Evolutionary conservation across 306 rosid genomes (phyloP).

Genomic region (Castanea crenata): DNA sequence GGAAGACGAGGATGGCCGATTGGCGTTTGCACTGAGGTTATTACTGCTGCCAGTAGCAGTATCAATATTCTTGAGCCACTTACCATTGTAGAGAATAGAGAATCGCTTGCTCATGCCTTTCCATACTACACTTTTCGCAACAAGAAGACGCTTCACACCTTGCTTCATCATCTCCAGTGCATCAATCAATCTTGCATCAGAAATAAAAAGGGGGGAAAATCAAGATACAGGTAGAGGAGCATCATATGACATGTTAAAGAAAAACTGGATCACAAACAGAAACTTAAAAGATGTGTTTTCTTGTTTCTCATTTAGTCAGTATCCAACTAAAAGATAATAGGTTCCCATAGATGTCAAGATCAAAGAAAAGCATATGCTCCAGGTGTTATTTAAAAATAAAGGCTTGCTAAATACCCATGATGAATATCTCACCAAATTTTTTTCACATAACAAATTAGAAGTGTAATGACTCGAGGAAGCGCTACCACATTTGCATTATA

Average conservation of each 20-base stretch:
- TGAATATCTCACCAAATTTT: background rate
- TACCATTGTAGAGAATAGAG: constrained; percentile 82
- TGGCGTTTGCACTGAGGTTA: constrained; percentile 46
- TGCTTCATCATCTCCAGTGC: constrained; percentile 99
- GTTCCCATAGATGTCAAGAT: background rate
- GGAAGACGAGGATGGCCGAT: constrained; percentile 48
- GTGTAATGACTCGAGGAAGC: background rate
- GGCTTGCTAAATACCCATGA: background rate
- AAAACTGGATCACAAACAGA: background rate
- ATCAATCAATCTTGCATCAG: constrained; percentile 72
- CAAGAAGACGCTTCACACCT: constrained; percentile 89
- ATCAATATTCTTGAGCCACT: constrained; percentile 83
- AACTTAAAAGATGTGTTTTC: background rate
- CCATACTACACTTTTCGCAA: constrained; percentile 81
- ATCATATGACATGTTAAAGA: background rate
- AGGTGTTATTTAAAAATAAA: background rate
- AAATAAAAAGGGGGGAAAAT: background rate
- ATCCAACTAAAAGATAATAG: background rate
- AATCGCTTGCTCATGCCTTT: constrained; percentile 98
- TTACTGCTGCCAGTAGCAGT: constrained; percentile 51
- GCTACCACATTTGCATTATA: too few relatives aligned
- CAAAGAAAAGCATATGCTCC: background rate
- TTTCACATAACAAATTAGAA: background rate
- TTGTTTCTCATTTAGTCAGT: background rate
- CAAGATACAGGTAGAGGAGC: background rate